phyloP scores from a whole-genome alignment of 176 grass and related monocot species.

The Phoenix dactylifera region DNA sequence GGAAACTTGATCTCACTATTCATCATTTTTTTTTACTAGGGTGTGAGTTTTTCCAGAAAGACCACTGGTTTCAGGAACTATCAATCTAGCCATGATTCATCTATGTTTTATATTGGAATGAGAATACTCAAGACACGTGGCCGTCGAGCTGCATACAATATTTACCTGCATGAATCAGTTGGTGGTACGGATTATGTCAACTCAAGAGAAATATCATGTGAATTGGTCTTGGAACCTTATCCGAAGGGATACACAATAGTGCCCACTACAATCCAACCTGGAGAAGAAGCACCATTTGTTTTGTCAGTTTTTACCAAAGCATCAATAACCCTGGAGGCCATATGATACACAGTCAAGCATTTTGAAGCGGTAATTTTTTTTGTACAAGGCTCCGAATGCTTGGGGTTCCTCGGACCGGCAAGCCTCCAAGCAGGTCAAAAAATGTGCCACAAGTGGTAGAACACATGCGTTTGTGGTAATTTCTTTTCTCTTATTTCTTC shows the following conservation, averaged over 20 bases:
- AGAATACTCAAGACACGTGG: conserved; percentile 97
- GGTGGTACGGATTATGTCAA: conserved; percentile 98
- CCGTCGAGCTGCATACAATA: conserved; percentile 89
- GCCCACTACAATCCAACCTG: conserved; percentile 94
- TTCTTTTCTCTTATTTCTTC: no score
- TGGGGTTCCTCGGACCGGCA: background rate
- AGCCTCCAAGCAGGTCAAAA: no score
- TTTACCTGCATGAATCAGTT: conserved; percentile 96
- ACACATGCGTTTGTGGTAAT: no score
- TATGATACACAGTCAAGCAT: conserved; percentile 32
- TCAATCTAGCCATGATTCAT: conserved; percentile 92
- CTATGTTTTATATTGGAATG: conserved; percentile 97
- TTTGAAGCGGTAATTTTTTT: conserved; percentile 13
- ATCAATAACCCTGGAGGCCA: conserved; percentile 79
- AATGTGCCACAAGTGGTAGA: no score
- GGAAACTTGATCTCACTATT: background rate
- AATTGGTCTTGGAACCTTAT: conserved; percentile 91
- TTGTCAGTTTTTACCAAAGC: conserved; percentile 99
- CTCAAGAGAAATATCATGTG: conserved; percentile 96
- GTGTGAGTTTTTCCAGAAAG: conserved; percentile 95
- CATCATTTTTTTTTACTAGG: conserved; percentile 36
- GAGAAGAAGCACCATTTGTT: conserved; percentile 98
- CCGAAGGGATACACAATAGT: conserved; percentile 99
- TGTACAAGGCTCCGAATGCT: conserved; percentile 10
- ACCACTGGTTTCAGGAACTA: conserved; percentile 84